Evolutionary conservation across 805 yeast species (phyloP), one percentile per base, ranked within the genome.

Genomic region (Suhomyces emberorum): DNA sequence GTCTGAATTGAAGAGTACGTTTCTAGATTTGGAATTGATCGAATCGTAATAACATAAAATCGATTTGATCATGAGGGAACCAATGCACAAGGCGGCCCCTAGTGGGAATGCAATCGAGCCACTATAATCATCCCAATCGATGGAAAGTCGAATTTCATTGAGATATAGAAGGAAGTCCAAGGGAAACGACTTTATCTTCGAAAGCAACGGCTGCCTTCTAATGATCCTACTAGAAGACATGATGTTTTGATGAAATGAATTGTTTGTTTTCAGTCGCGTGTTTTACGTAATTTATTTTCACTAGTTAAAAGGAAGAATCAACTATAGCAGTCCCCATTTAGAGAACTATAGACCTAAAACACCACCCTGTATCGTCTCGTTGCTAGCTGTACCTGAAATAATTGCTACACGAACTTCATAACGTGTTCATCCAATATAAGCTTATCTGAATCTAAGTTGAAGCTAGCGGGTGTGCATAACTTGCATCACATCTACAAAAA

Each of bases 41-140:
- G 50, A 42, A 14, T 53, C 43, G 44, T 61, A 62, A 41, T 59
- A 58, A 32, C 41, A 37, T n/a, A 47, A 34, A 21, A 57, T 25
- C 7, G 50, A 46, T 35, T 57, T 52, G 27, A 52, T 32, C n/a
- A 56, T 30, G 11, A 57, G 33, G 20, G 46, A 54, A 2, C 47
- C 18, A 4, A 45, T 30, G 5, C 57, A 39, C n/a, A 57, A 39
- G 7, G 40, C 24, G 5, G 49, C 38, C 2, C 69, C 69, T 8
- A 54, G 27, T 1, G 66, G 65, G n/a, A 64, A 37, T 4, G 66
- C 62, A 2, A 59, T 34, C 2, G 59, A 44, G 4, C 49, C 45
- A 17, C 57, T 43, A 37, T 62, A 60, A 25, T 56, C 59, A 39
- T 69, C 72, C 73, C 72, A 68, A 21, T 66, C 72, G 11, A 69